phyloP scores from a whole-genome alignment of 768 basidiomycete genomes.

The Phanerodontia chrysosporium region DNA sequence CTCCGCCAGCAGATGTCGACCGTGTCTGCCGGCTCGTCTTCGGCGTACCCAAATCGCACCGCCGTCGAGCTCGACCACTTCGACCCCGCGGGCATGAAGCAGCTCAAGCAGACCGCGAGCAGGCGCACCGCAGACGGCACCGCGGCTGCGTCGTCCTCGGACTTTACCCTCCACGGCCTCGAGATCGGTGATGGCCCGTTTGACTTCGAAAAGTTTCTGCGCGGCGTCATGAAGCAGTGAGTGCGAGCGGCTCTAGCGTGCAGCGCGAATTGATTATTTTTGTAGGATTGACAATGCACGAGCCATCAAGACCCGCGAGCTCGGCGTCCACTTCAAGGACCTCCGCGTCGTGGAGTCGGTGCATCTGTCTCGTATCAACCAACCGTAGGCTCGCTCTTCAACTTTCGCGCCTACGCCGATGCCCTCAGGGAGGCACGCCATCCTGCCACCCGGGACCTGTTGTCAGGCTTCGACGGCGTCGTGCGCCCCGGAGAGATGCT shows the following conservation, averaged over 20 bases:
- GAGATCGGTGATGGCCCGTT: conserved; percentile 20
- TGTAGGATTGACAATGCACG: conserved; percentile 43
- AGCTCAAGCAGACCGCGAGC: conserved; percentile 9
- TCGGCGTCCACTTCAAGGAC: conserved; percentile 58
- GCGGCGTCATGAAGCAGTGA: conserved; percentile 20
- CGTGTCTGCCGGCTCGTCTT: neutral
- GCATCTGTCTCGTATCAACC: conserved; percentile 49
- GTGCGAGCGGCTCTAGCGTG: neutral
- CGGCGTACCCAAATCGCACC: neutral
- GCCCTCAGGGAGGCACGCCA: conserved; percentile 46
- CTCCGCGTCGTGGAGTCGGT: conserved; percentile 60
- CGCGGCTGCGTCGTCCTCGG: conserved; percentile 6
- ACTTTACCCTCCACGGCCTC: conserved; percentile 17
- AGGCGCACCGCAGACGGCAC: neutral
- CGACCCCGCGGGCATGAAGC: conserved; percentile 46
- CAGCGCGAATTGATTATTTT: neutral
- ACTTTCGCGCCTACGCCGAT: conserved; percentile 43
- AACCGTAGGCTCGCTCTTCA: conserved; percentile 61
- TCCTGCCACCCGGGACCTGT: conserved; percentile 55
- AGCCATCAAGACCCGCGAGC: conserved; percentile 43
- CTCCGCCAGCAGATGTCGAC: neutral
- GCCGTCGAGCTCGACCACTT: conserved; percentile 44
- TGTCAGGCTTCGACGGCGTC: conserved; percentile 51
- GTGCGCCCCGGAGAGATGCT: conserved; percentile 66
- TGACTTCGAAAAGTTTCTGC: conserved; percentile 27